phyloP scores from a whole-genome alignment of 2,329 filamentous ascomycete species.

The Botryotinia globosa region DNA sequence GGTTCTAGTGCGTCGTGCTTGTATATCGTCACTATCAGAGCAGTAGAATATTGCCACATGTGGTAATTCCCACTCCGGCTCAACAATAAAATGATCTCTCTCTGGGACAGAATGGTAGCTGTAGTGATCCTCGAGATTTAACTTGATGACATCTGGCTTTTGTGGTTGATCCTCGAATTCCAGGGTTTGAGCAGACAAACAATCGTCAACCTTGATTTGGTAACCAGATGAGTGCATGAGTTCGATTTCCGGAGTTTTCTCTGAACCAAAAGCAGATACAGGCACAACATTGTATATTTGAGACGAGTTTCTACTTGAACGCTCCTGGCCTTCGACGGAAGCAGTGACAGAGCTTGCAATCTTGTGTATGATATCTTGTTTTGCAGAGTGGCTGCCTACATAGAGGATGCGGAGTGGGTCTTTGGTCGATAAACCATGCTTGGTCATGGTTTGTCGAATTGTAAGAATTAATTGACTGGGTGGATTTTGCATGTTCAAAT shows the following conservation, averaged over 20 bases:
- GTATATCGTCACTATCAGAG: slow-evolving; percentile 44
- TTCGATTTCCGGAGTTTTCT: slow-evolving; percentile 48
- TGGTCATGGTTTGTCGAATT: slow-evolving; percentile 50
- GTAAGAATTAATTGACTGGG: slow-evolving; percentile 44
- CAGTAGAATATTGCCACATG: slow-evolving; percentile 51
- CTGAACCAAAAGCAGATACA: slow-evolving; percentile 48
- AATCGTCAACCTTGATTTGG: slow-evolving; percentile 52
- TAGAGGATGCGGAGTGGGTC: slow-evolving; percentile 51
- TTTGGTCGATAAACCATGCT: slow-evolving; percentile 44
- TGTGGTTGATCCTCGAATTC: slow-evolving; percentile 36
- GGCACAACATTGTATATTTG: slow-evolving; percentile 52
- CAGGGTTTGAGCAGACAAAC: slow-evolving; percentile 42
- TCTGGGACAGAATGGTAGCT: slow-evolving; percentile 41
- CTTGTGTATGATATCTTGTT: slow-evolving; percentile 46
- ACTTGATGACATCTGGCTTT: slow-evolving; percentile 44
- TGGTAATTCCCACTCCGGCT: slow-evolving; percentile 47
- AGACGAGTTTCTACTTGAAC: slow-evolving; percentile 40
- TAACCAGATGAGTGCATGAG: slow-evolving; percentile 51
- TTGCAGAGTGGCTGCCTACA: slow-evolving; percentile 44
- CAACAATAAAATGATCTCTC: slow-evolving; percentile 40
- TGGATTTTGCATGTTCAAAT: slow-evolving; percentile 38
- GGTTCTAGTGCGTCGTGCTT: slow-evolving; percentile 42
- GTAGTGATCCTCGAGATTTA: slow-evolving; percentile 40
- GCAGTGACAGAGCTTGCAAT: slow-evolving; percentile 49
- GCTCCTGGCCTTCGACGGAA: slow-evolving; percentile 39